Evolutionary conservation across 805 yeast species (phyloP).

Genomic region (Isabelozyma rhagii): DNA sequence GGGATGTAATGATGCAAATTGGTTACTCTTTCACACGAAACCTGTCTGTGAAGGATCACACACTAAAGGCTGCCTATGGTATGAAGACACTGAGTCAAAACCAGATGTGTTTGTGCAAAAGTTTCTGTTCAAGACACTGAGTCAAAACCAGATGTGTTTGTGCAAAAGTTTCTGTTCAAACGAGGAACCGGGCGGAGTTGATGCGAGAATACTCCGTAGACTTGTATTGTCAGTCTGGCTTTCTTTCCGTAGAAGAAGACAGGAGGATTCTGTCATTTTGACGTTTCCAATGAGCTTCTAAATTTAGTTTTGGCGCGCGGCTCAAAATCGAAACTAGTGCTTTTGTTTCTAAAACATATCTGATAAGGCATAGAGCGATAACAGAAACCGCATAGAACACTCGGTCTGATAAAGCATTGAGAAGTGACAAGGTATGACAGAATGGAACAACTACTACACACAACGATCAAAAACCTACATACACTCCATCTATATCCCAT

Average conservation of each 20-base stretch:
- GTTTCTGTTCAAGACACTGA: too few species aligned
- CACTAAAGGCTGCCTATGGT: too few species aligned
- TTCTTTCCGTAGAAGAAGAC: background rate
- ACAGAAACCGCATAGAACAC: background rate
- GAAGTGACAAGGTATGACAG: background rate
- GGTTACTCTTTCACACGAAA: too few species aligned
- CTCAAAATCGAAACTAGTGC: background rate
- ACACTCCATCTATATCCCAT: conserved; percentile 8
- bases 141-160: too few species aligned
- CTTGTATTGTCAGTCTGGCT: too few species aligned
- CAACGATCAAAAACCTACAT: conserved; percentile 14
- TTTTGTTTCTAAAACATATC: background rate
- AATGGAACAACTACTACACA: conserved; percentile 13
- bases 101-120: too few species aligned
- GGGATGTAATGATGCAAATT: background rate
- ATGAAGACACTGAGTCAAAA: too few species aligned
- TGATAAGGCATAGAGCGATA: background rate
- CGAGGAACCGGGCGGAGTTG: too few species aligned
- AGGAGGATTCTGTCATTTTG: background rate
- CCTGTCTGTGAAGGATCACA: too few species aligned
- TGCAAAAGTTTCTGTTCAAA: too few species aligned
- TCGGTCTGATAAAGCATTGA: background rate
- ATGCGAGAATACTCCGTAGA: too few species aligned
- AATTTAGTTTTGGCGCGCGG: background rate
- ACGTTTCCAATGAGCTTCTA: background rate